Conservation (phyloP, 2,329 filamentous ascomycete species). For the Sporothrix brasiliensis region DNA sequence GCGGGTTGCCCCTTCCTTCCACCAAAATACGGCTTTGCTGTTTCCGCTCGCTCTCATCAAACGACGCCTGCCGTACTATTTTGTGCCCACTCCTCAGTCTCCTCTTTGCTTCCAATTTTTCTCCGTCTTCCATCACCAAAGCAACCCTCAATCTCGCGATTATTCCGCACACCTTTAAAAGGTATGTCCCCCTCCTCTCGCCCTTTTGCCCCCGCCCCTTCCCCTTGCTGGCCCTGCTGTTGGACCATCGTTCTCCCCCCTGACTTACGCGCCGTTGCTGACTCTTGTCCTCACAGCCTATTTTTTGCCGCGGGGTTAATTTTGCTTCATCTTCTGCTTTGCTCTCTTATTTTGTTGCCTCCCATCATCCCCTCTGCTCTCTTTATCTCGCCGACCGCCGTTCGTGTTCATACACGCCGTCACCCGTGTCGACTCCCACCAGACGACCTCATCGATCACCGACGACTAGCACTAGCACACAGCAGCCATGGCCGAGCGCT, state of each 20-base stretch:
- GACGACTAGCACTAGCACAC: conserved; percentile 32
- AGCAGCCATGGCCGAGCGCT: conserved; percentile 90
- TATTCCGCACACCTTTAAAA: conserved; percentile 24
- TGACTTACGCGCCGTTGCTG: conserved; percentile 18
- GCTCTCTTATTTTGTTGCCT: background rate
- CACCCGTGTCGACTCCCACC: background rate
- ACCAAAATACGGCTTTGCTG: conserved; percentile 26
- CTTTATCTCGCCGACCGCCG: conserved; percentile 8
- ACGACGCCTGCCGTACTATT: conserved; percentile 21
- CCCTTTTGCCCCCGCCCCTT: background rate
- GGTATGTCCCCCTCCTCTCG: background rate
- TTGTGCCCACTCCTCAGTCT: conserved; percentile 29
- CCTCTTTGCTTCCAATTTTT: conserved; percentile 26
- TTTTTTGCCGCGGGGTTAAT: conserved; percentile 23
- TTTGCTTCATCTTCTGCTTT: conserved; percentile 4
- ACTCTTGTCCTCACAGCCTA: conserved; percentile 19
- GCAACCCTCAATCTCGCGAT: conserved; percentile 31
- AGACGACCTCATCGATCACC: background rate
- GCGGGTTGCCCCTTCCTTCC: conserved; percentile 34
- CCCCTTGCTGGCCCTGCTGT: background rate
- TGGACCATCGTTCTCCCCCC: conserved; percentile 4
- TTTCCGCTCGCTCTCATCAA: conserved; percentile 31
- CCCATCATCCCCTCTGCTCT: background rate
- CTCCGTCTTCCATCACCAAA: conserved; percentile 33
- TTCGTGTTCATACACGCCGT: background rate